Conservation (phyloP, 306 rosid genomes). For the Canavalia ensiformis region DNA sequence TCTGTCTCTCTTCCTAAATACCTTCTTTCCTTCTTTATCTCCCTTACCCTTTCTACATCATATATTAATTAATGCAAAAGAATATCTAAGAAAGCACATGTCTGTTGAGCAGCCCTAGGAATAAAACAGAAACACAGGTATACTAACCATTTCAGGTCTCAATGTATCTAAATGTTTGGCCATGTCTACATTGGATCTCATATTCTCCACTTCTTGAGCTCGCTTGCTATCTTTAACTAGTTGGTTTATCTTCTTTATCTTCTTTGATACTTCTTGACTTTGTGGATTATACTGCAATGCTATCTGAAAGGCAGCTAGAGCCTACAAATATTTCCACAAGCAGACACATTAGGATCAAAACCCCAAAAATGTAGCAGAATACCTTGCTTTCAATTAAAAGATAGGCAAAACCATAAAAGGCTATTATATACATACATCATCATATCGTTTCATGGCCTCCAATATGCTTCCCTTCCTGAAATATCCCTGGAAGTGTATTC, state of each 20-base stretch:
- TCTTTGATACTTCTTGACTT: conserved; percentile 90
- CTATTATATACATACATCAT: conserved; percentile 64
- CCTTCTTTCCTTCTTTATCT: conserved; percentile 12
- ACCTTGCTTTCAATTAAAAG: conserved; percentile 21
- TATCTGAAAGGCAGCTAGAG: conserved; percentile 80
- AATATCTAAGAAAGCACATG: conserved; percentile 31
- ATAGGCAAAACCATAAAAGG: conserved; percentile 17
- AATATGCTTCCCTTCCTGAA: conserved; percentile 97
- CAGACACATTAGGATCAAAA: conserved; percentile 48
- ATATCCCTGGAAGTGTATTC: conserved; percentile 77
- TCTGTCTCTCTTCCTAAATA: neutral
- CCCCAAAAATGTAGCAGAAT: conserved; percentile 27
- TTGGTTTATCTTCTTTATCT: conserved; percentile 85
- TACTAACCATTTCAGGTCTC: conserved; percentile 88
- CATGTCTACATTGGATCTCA: conserved; percentile 89
- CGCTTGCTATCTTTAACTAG: conserved; percentile 74
- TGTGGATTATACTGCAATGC: conserved; percentile 82
- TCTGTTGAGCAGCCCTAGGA: neutral
- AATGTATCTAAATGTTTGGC: conserved; percentile 76
- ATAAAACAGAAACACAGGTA: conserved; percentile 12
- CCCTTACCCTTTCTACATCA: conserved; percentile 11
- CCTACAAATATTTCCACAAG: conserved; percentile 61
- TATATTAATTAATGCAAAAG: conserved; percentile 24
- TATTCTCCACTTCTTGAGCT: conserved; percentile 82
- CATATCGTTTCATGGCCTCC: conserved; percentile 94